A percentile compares a stretch with the other conserved stretches of the same genome.
Conservation (phyloP, 108 stramenopile genomes). For the Discostella pseudostelligera region DNA sequence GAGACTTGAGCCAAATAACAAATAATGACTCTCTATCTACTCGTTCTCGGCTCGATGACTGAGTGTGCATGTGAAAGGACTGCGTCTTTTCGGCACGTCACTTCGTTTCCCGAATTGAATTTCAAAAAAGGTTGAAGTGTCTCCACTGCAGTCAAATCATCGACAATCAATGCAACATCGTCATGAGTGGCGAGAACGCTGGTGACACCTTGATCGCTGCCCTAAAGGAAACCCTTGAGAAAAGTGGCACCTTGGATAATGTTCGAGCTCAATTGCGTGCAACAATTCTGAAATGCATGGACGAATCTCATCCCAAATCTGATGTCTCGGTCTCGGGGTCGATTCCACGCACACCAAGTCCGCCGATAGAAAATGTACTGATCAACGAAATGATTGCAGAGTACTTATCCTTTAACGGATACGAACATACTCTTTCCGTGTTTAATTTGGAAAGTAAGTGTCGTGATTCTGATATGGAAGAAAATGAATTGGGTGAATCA, state of each 20-base stretch:
- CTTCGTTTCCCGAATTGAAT: no score
- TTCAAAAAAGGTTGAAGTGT: no score
- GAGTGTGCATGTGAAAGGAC: no score
- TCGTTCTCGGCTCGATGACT: no score
- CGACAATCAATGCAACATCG: no score
- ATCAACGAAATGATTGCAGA: conserved; percentile 38
- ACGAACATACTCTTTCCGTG: conserved; percentile 19
- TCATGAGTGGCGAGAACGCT: not conserved
- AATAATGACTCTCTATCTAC: no score
- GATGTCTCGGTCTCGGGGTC: not conserved
- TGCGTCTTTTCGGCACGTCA: no score
- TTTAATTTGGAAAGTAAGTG: conserved; percentile 18
- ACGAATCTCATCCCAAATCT: conserved; percentile 3
- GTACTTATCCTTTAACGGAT: conserved; percentile 29
- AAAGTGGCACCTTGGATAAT: conserved; percentile 19
- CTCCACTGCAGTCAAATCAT: no score
- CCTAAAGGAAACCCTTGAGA: conserved; percentile 23
- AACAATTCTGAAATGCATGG: conserved; percentile 22
- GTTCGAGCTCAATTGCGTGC: conserved; percentile 19
- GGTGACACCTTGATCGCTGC: conserved; percentile 11
- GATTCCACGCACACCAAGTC: not conserved
- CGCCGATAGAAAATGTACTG: conserved; percentile 27
- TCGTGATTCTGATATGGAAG: not conserved
- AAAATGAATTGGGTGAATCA: conserved; percentile 8
- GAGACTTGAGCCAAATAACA: no score